Evolutionary conservation across 352 stramenopile species (phyloP).

Genomic region (Peronospora farinosa): DNA sequence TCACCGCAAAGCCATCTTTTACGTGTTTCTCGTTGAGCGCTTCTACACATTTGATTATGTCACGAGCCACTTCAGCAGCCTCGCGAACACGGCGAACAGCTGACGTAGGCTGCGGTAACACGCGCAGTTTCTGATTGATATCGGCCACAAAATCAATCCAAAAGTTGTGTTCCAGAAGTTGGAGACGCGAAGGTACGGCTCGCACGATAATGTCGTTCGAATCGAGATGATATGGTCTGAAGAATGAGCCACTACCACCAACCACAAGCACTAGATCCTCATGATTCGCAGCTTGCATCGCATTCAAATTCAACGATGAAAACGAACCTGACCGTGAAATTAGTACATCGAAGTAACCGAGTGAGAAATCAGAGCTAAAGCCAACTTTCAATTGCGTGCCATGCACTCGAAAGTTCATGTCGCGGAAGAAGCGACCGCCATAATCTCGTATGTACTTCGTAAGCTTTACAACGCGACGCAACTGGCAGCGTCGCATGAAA

Average conservation of each 20-base stretch:
- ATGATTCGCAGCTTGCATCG: constrained; percentile 21
- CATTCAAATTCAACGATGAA: constrained; percentile 25
- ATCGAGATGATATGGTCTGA: constrained; percentile 72
- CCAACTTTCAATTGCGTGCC: constrained; percentile 72
- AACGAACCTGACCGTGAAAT: constrained; percentile 33
- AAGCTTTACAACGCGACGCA: constrained; percentile 56
- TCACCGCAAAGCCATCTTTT: constrained; percentile 47
- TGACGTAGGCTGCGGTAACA: constrained; percentile 56
- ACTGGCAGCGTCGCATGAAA: constrained; percentile 62
- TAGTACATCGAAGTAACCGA: constrained; percentile 76
- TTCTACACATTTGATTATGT: constrained; percentile 43
- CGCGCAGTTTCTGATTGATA: constrained; percentile 59
- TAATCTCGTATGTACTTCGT: constrained; percentile 62
- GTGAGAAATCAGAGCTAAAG: constrained; percentile 80
- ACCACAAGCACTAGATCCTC: constrained; percentile 50
- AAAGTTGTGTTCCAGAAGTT: constrained; percentile 68
- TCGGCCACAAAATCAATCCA: constrained; percentile 82
- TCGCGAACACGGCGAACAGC: constrained; percentile 27
- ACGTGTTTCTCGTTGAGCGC: constrained; percentile 57
- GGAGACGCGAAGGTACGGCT: constrained; percentile 55
- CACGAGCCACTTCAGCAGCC: constrained; percentile 25
- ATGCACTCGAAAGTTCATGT: constrained; percentile 74
- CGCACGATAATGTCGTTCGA: constrained; percentile 81
- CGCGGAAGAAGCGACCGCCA: constrained; percentile 69
- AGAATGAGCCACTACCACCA: constrained; percentile 73